Base-by-base conservation (phyloP, 2,329 filamentous ascomycete genomes). In the Plenodomus lindquistii region DNA sequence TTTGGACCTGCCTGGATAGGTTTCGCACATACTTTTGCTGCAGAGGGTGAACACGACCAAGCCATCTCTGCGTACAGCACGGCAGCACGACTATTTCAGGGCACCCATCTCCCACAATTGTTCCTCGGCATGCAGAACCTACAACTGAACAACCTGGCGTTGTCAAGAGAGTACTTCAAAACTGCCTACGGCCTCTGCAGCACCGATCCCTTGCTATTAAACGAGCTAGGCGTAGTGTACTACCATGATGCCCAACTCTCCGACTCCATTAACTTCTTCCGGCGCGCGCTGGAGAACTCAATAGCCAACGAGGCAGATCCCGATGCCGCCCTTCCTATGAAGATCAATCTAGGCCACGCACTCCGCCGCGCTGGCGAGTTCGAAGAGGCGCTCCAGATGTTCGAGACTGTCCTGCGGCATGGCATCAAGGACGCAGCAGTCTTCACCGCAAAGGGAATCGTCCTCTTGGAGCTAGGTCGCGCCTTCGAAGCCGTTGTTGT, bases 91-190 rank as follows among this genome's bases (percentile, higher is more conserved):
- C 77, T 99, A 0, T 99, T 99, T 73, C 96, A 97, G 78, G 94
- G 94, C 34, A 97, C 93, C 0, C 95, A 99, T 70, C 80, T 99
- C 1, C 94, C 94, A 0, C 93, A 96, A 66, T 84, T 99, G 2
- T 99, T 97, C 70, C 77, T 99, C 20, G 94, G 95, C 6, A 99
- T 99, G 94, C 95, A 99, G 71, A 95, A 99, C 73, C 86, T 97
- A 40, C 91, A 93, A 16, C 81, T 99, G 51, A 96, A 96, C 73
- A 97, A 99, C 64, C 89, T 97, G 83, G 86, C 86, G 0, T 81
- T 97, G 15, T 94, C 95, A 0, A 89, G 95, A 57, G 94, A 99
- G 71, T 99, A 97, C 70, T 82, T 97, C 37, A 91, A 90, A 63
- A 91, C 91, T 2, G 92, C 94, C 0, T 95, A 94, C 70, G 81